A percentile compares a stretch with the other conserved stretches of the same genome.
Conservation (phyloP, 225 moss, liverwort and hornwort species). For the Ulota crispa region DNA sequence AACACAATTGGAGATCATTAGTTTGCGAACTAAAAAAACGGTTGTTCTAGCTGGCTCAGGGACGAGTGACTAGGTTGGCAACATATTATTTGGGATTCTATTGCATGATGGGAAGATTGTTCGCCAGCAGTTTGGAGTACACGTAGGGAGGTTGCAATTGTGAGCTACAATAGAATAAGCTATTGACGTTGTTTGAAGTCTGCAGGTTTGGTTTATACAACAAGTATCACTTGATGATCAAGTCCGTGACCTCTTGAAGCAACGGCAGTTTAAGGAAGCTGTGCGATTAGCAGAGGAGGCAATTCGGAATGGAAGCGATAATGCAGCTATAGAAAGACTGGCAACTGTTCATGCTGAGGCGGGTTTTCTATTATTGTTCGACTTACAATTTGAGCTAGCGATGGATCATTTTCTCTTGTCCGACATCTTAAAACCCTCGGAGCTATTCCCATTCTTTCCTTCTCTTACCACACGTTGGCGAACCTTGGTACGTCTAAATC, state of each 20-base stretch:
- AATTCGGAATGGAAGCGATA: constrained; percentile 57
- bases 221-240: constrained; percentile 96
- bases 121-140: neutral
- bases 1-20: neutral
- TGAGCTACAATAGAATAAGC: neutral
- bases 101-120: neutral
- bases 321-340: constrained; percentile 64
- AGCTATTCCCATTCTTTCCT: constrained; percentile 93
- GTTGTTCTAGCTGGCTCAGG: neutral
- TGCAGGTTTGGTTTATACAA: constrained; percentile 92
- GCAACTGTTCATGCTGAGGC: constrained; percentile 87
- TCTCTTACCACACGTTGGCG: constrained; percentile 86
- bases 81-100: neutral
- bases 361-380: constrained; percentile 89
- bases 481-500: constrained; percentile 59
- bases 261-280: constrained; percentile 78
- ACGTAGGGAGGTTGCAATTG: neutral
- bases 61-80: neutral
- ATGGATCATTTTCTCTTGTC: constrained; percentile 86
- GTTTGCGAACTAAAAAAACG: neutral
- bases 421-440: constrained; percentile 84
- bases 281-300: constrained; percentile 84
- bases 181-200: constrained; percentile 20
- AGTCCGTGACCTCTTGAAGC: constrained; percentile 85
- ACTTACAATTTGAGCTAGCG: constrained; percentile 88